A percentile compares a stretch with the other conserved stretches of the same genome.
phyloP scores from a whole-genome alignment of 495 filamentous ascomycete genomes.

The Penicillium tannophilum region DNA sequence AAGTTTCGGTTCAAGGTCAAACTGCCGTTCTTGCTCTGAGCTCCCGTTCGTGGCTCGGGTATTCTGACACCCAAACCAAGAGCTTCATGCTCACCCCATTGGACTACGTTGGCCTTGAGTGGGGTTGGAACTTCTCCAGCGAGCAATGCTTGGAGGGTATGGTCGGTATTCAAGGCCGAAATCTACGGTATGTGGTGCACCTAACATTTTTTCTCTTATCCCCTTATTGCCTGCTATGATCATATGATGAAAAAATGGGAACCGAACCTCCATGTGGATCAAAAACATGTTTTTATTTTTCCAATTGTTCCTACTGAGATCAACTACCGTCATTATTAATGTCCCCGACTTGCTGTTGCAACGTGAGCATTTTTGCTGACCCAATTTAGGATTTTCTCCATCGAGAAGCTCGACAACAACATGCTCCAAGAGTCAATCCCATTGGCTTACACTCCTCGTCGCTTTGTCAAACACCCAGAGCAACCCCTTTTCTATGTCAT shows the following conservation, averaged over 20 bases:
- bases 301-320: constrained; percentile 81
- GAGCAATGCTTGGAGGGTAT: constrained; percentile 92
- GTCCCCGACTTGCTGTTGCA: background rate
- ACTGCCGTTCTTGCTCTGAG: constrained; percentile 88
- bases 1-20: constrained; percentile 79
- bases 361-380: constrained; percentile 31
- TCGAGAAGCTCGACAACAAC: constrained; percentile 83
- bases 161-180: constrained; percentile 91
- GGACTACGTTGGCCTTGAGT: constrained; percentile 84
- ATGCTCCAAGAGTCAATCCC: constrained; percentile 86
- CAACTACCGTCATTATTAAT: constrained; percentile 11
- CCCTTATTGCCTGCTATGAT: constrained; percentile 19
- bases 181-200: constrained; percentile 71
- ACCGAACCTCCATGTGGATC: constrained; percentile 56
- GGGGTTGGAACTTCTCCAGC: constrained; percentile 94
- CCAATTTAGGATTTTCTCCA: constrained; percentile 75
- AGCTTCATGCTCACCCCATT: constrained; percentile 90
- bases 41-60: constrained; percentile 90
- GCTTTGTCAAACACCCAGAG: constrained; percentile 84
- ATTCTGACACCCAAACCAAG: constrained; percentile 79
- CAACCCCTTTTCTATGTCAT: constrained; percentile 90
- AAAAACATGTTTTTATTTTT: constrained; percentile 39
- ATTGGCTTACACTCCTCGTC: constrained; percentile 87
- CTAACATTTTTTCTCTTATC: constrained; percentile 1
- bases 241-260: constrained; percentile 69